Evolutionary conservation across 2,329 filamentous ascomycete species (phyloP), one percentile per base, ranked within the genome.

Genomic region (Sporothrix euskadiensis): DNA sequence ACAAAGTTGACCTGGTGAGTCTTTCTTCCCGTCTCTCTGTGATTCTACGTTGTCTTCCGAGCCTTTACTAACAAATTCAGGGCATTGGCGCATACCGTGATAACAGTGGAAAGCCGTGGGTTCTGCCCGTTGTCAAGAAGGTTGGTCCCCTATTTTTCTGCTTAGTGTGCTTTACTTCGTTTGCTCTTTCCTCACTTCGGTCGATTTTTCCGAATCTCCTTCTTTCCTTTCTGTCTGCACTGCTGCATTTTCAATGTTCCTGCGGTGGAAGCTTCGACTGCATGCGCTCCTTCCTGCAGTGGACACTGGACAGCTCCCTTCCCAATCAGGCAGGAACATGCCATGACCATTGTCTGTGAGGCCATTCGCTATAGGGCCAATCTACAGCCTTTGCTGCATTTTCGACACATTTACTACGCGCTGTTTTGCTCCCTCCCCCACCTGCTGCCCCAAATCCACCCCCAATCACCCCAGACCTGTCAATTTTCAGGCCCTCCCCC

Each of bases 111-210:
- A 98, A 98, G 86, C 96, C 96, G 3, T 99, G 96, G 96, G 90
- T 99, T 75, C 84, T 99, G 76, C 95, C 96, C 26, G 95, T 98
- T 2, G 95, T 98, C 75, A 97, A 94, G 85, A 97, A 97, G 92
- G 95, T 97, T 85, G 80, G 85, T 78, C 74, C 10, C 41, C 41
- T 47, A 47, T 47, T 47, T 57, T 44, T 49, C 9, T 59, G 22
- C 49, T 44, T 26, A 26, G 26, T 32, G 26, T 22, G 32, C n/a
- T 63, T 47, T 39, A 26, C 47, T 19, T 35, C 19, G 9, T 68
- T 54, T 32, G 19, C 39, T 30, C 47, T 30, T 61, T 56, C 44
- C 56, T 12, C 35, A 49, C 59, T 44, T 44, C 59, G 59, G 47
- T 44, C 44, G 8, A 35, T 71, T 69, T 26, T 52, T 68, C 41